These are phyloP conservation scores for Cercospora brassicicola DNA, from an alignment of 2,329 filamentous ascomycete genomes.

Conservation along the genomic window DNA sequence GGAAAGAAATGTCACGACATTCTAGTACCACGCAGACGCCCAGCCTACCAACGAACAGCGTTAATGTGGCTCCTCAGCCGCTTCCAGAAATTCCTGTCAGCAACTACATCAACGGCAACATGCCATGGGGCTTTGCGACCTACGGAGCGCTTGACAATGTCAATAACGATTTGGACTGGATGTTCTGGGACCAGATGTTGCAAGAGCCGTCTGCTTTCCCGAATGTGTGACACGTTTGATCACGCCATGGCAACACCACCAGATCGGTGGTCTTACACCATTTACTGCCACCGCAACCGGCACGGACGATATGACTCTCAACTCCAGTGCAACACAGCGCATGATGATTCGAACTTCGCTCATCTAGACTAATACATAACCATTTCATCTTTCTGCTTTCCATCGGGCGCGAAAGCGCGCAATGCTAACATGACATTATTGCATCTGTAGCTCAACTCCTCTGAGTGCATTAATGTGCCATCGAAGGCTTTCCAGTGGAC, in stretches of 20 bases:
- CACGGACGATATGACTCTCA: not conserved
- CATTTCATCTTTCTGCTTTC: not conserved
- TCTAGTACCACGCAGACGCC: constrained; percentile 18
- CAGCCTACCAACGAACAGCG: constrained; percentile 15
- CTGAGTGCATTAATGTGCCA: constrained; percentile 18
- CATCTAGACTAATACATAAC: not conserved
- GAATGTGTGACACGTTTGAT: not conserved
- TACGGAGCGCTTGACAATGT: constrained; percentile 13
- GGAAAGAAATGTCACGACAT: constrained; percentile 20
- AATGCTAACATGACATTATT: not conserved
- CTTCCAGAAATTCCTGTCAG: constrained; percentile 19
- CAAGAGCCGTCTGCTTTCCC: constrained; percentile 17
- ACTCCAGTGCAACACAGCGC: not conserved
- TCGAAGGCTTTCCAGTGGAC: constrained; percentile 21
- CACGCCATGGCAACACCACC: not conserved
- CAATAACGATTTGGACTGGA: constrained; percentile 22
- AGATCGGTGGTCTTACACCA: not conserved
- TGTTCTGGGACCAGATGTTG: constrained; percentile 25
- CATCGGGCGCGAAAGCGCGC: not conserved
- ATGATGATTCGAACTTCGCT: not conserved
- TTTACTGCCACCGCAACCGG: not conserved
- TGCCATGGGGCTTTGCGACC: constrained; percentile 19
- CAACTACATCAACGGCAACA: constrained; percentile 18
- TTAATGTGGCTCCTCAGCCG: not conserved
- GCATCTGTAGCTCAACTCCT: not conserved